phyloP scores from a whole-genome alignment of 371 early-diverging fungal genomes.

The Vairimorpha ceranae region DNA sequence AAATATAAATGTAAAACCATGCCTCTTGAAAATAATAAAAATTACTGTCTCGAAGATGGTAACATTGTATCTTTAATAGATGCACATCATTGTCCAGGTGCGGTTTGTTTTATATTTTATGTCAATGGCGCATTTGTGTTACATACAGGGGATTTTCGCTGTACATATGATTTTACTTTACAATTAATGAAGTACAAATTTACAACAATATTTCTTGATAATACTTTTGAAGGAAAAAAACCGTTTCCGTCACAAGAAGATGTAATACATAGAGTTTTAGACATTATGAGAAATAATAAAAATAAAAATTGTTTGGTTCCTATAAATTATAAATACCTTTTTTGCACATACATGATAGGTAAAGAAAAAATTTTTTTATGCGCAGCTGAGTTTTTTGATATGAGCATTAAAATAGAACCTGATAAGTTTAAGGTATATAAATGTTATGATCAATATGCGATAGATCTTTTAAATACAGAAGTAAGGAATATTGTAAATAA shows the following conservation, averaged over 20 bases:
- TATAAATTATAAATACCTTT: conserved; percentile 9
- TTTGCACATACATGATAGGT: conserved; percentile 29
- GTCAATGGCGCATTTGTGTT: neutral
- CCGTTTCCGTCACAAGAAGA: conserved; percentile 8
- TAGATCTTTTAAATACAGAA: conserved; percentile 13
- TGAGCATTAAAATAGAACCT: neutral
- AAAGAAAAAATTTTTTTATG: conserved; percentile 39
- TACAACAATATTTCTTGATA: conserved; percentile 19
- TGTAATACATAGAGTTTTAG: neutral
- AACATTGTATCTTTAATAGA: conserved; percentile 17
- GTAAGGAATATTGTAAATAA: neutral
- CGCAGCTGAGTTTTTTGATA: conserved; percentile 22
- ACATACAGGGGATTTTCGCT: conserved; percentile 47
- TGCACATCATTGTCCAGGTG: conserved; percentile 45
- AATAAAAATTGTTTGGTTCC: conserved; percentile 3
- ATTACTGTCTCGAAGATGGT: neutral
- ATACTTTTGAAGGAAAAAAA: conserved; percentile 31
- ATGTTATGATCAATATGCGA: conserved; percentile 11
- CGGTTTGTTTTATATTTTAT: conserved; percentile 28
- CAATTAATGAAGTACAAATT: neutral
- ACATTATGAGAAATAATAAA: neutral
- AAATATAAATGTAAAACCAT: conserved; percentile 2
- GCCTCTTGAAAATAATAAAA: conserved; percentile 1
- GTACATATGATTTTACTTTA: neutral
- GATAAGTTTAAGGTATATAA: conserved; percentile 14